phyloP scores from a whole-genome alignment of 192 early-diverging fungal species.

The Radiomyces spectabilis region DNA sequence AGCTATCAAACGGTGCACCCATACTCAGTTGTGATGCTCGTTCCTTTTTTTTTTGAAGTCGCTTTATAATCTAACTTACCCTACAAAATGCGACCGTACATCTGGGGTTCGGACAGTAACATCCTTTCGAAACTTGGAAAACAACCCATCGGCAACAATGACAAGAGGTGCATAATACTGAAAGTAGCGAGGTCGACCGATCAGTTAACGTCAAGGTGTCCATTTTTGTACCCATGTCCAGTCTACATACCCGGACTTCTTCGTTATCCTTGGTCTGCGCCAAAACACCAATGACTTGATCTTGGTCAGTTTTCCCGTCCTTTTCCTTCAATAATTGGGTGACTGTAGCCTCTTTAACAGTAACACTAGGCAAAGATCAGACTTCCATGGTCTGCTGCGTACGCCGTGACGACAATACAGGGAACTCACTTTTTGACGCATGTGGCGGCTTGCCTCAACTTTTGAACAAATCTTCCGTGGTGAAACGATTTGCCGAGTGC shows the following conservation, averaged over 20 bases:
- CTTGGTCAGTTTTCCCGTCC: constrained; percentile 16
- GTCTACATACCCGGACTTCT: constrained; percentile 8
- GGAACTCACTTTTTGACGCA: constrained; percentile 46
- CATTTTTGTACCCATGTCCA: not conserved
- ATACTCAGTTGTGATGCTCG: no score
- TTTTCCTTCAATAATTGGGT: constrained; percentile 49
- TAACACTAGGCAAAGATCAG: constrained; percentile 59
- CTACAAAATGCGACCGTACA: constrained; percentile 23
- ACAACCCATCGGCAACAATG: constrained; percentile 89
- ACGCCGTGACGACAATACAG: no score
- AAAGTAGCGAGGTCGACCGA: no score
- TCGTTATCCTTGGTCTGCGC: constrained; percentile 1
- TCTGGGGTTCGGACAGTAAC: constrained; percentile 42
- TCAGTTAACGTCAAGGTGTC: not conserved
- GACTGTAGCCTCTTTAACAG: constrained; percentile 71
- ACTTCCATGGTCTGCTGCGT: no score
- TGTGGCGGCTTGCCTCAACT: constrained; percentile 62
- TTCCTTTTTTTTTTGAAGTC: no score
- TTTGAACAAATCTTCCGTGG: constrained; percentile 89
- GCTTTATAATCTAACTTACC: constrained; percentile 1
- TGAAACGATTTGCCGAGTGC: constrained; percentile 79
- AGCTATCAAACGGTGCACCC: no score
- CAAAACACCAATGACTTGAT: constrained; percentile 47
- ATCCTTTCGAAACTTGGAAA: constrained; percentile 88
- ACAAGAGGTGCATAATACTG: constrained; percentile 69